Evolutionary conservation across 2,329 filamentous ascomycete genomes (phyloP), one percentile per base, ranked within the genome.

Genomic region (Macroventuria anomochaeta): DNA sequence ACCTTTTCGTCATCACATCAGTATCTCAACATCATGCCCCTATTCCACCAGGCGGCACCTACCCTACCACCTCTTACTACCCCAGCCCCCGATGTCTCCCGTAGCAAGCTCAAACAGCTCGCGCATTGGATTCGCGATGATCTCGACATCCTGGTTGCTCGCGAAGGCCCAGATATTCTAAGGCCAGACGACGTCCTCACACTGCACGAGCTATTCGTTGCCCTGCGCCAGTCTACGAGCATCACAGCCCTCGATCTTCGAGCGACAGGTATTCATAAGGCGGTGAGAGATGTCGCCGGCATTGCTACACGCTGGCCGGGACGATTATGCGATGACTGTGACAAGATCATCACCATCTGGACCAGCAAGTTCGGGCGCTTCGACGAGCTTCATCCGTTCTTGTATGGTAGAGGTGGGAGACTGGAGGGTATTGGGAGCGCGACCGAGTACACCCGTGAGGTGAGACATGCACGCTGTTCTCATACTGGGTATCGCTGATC

Each of bases 251-350:
- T 68, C 13, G 70, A 74, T 32, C 57, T 81, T 5, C 72, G 76
- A 7, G 75, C 71, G 28, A 78, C 77, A 6, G 74, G 79, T 15
- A 77, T 81, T n/a, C 78, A 81, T 53, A 66, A 71, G 28, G 79
- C 79, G 0, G 64, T 81, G 7, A 61, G 69, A 39, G 74, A 76
- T 2, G 73, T 81, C 4, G 58, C 75, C 8, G 77, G 78, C 4
- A 71, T 73, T 21, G 78, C 76, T 2, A 81, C 79, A 2, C 66
- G 79, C 29, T 81, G 79, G 79, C 79, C 79, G 8, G 64, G 67
- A 0, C 69, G 73, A 26, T 59, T 81, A 21, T 76, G 76, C 12
- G 76, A 80, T 32, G 73, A 77, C 26, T 77, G 77, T 47, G 79
- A 81, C 55, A 68, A 69, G 26, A 65, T 81, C 28, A 68, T 76